Base-by-base conservation (phyloP, 2,329 filamentous ascomycete genomes). In the Cryphonectria nitschkei region DNA sequence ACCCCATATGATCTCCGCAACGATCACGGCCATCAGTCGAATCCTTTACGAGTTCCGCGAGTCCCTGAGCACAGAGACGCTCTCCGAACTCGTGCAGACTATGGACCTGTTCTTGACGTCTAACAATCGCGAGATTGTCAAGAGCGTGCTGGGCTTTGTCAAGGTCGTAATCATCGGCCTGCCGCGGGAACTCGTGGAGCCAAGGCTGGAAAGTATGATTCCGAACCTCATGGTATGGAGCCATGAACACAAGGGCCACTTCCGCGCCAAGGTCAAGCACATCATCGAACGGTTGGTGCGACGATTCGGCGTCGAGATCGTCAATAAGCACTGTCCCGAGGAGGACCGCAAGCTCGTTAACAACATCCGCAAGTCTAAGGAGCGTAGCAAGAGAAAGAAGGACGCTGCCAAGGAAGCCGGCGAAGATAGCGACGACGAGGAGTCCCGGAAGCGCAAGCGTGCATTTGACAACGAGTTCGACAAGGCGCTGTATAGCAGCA, bases 241-340 rank as follows among this genome's bases (percentile, higher is more conserved):
- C 79, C 94, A 98, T 81, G 96, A 99, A 82, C 97, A 99, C 85
- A 98, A 98, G 84, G 94, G 94, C 16, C 94, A 97, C 79, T 96
- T 99, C 84, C 94, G 95, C 77, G 91, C 93, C 65, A 99, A 98
- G 85, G 95, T 99, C 75, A 98, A 98, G 89, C 95, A 98, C 78
- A 98, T 99, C 74, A 84, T 99, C 22, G 96, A 99, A 83, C 90
- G 96, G 67, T 94, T 98, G 87, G 92, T 98, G 32, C 90, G 95
- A 64, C 90, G 95, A 70, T 98, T 98, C 78, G 95, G 96, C 64
- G 92, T 92, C 62, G 92, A 95, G 2, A 82, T 89, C 41, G 88
- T 99, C 16, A 93, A 96, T 81, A 88, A 89, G 74, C 86, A 93
- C 79, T 95, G 93, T 71, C 95, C 95, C 3, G 93, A 97, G 77